These are phyloP conservation scores for Nemania diffusa DNA, from an alignment of 2,329 filamentous ascomycete species.

Conservation along the genomic window DNA sequence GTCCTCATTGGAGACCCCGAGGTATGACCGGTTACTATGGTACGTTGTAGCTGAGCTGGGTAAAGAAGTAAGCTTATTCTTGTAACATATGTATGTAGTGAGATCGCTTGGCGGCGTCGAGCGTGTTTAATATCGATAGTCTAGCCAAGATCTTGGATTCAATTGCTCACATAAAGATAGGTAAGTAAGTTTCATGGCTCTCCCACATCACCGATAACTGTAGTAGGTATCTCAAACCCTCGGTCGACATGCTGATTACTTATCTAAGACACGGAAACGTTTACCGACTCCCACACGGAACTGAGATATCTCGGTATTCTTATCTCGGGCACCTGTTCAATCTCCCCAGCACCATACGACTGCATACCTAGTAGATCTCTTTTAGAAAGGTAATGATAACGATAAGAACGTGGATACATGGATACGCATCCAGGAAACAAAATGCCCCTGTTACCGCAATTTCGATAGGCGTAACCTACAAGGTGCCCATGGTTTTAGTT, in stretches of 20 bases:
- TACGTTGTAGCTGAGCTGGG: neutral
- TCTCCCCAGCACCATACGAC: neutral
- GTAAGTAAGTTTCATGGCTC: neutral
- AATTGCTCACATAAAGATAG: neutral
- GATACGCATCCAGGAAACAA: slow-evolving; percentile 5
- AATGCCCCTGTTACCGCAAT: neutral
- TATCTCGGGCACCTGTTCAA: neutral
- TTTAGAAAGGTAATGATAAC: neutral
- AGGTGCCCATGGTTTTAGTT: slow-evolving; percentile 16
- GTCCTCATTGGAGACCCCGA: slow-evolving; percentile 3
- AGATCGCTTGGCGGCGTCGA: too few relatives aligned
- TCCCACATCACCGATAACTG: neutral
- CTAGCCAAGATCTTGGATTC: neutral
- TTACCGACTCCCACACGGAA: neutral
- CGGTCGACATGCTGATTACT: neutral
- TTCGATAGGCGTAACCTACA: neutral
- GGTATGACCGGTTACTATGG: neutral
- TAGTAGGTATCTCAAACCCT: neutral
- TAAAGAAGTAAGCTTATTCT: too few relatives aligned
- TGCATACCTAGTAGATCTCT: neutral
- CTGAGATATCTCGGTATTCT: neutral
- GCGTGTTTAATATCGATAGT: neutral
- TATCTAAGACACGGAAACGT: neutral
- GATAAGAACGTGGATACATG: slow-evolving; percentile 1
- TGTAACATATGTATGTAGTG: neutral